These are phyloP conservation scores for Mycena pura DNA, from an alignment of 768 basidiomycete genomes.

Conservation along the genomic window DNA sequence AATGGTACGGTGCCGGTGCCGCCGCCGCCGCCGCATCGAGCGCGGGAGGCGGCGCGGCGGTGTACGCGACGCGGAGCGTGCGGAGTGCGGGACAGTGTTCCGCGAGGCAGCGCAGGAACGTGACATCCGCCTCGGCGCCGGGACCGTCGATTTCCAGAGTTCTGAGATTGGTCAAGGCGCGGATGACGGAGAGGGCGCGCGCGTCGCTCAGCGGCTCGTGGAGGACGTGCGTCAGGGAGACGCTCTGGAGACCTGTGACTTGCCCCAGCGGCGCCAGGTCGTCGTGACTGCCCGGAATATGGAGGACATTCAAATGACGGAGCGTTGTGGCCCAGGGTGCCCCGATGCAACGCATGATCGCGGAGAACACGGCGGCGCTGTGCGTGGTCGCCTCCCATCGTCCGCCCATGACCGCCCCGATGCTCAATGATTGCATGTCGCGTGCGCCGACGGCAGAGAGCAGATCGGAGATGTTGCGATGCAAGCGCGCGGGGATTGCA, in stretches of 20 bases:
- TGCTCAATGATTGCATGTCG: not conserved
- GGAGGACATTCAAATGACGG: not conserved
- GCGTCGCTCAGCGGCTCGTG: not conserved
- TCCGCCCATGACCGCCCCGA: not conserved
- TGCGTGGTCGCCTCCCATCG: not conserved
- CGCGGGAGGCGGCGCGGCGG: not conserved
- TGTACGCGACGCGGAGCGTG: not conserved
- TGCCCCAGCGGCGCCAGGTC: not conserved
- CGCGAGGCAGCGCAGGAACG: not conserved
- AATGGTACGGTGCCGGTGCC: not conserved
- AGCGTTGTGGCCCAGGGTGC: not conserved
- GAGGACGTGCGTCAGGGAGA: not conserved
- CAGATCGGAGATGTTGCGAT: not conserved
- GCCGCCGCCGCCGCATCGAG: not conserved
- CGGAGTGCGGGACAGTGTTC: not conserved
- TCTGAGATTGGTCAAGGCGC: not conserved
- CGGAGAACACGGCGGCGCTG: not conserved
- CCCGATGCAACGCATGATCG: not conserved
- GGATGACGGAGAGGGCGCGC: not conserved
- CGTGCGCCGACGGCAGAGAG: not conserved
- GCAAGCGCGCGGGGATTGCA: not conserved
- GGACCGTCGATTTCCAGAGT: too few relatives aligned
- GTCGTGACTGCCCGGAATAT: not conserved
- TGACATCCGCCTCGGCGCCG: not conserved
- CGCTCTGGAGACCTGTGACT: not conserved